Percentiles rank a stretch among this genome's conserved stretches.
Conservation (phyloP, 208 protist genomes). For the Acanthamoeba healyi region DNA sequence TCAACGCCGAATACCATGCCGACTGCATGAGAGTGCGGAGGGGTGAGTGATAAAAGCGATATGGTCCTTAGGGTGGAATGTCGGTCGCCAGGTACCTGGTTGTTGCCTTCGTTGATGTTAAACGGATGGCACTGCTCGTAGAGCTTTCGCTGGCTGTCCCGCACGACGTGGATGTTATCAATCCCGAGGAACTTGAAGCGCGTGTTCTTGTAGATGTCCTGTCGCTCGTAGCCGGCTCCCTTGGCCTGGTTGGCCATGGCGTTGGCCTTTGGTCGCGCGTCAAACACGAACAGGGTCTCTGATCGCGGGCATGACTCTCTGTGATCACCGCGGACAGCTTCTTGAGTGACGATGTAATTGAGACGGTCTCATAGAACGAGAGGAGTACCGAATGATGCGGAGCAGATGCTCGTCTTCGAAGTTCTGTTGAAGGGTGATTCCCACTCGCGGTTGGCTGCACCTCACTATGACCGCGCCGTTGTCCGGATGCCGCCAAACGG, state of each 20-base stretch:
- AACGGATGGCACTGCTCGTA: constrained; percentile 17
- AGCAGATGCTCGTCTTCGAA: constrained; percentile 79
- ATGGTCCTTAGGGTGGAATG: no score
- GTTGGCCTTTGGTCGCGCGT: constrained; percentile 63
- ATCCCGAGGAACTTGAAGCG: constrained; percentile 65
- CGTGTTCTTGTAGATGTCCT: constrained; percentile 46
- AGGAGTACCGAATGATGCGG: constrained; percentile 41
- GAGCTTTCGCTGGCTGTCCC: constrained; percentile 50
- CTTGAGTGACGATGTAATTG: background rate
- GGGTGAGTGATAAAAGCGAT: no score
- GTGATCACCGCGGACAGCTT: background rate
- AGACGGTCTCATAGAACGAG: background rate
- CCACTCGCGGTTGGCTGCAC: constrained; percentile 74
- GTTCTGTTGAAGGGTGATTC: constrained; percentile 58
- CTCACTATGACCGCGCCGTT: constrained; percentile 32
- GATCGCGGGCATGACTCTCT: constrained; percentile 27
- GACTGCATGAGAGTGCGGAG: no score
- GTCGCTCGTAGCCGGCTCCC: constrained; percentile 35
- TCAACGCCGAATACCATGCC: constrained; percentile 25
- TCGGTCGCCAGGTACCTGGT: background rate
- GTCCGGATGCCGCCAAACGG: constrained; percentile 52
- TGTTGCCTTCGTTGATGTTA: constrained; percentile 2
- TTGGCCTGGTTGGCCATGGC: constrained; percentile 72
- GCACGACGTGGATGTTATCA: constrained; percentile 69
- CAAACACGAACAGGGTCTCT: constrained; percentile 55